A percentile compares a stretch with the other conserved stretches of the same genome.
Evolutionary conservation across 2,329 filamentous ascomycete genomes (phyloP).

Genomic region (Macrophomina phaseolina): DNA sequence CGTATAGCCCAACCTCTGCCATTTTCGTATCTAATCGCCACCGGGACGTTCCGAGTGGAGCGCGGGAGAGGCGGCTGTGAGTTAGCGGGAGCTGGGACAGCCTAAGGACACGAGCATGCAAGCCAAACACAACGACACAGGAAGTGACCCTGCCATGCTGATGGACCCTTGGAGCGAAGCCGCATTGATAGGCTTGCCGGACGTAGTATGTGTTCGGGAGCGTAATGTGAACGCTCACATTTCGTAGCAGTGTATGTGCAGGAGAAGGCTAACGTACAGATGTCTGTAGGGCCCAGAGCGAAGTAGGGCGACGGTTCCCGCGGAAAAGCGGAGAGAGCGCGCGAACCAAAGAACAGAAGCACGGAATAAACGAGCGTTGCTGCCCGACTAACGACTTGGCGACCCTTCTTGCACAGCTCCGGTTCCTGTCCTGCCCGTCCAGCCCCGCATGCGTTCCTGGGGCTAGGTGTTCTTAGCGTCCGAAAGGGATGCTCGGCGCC

Average conservation of each 20-base stretch:
- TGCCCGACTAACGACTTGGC: background rate
- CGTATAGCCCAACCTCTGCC: too few species aligned
- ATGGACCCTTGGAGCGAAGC: background rate
- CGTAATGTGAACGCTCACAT: background rate
- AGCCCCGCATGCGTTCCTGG: background rate
- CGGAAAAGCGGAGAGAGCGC: background rate
- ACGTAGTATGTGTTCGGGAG: background rate
- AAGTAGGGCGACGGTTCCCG: background rate
- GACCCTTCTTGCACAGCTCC: background rate
- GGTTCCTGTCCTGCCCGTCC: background rate
- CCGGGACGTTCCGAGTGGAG: constrained; percentile 48
- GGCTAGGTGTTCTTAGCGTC: background rate
- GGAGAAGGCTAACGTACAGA: background rate
- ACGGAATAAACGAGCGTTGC: background rate
- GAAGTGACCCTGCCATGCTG: background rate
- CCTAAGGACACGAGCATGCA: background rate
- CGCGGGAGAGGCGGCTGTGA: constrained; percentile 52
- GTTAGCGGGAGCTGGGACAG: constrained; percentile 34
- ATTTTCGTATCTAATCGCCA: constrained; percentile 44
- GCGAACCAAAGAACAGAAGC: background rate
- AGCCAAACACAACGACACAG: background rate
- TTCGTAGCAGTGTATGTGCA: background rate
- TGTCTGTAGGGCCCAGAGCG: background rate
- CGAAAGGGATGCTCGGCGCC: background rate
- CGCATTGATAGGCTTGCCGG: too few species aligned